Evolutionary conservation across 2,329 filamentous ascomycete genomes (phyloP).

Genomic region (Dactylellina parvicollis): DNA sequence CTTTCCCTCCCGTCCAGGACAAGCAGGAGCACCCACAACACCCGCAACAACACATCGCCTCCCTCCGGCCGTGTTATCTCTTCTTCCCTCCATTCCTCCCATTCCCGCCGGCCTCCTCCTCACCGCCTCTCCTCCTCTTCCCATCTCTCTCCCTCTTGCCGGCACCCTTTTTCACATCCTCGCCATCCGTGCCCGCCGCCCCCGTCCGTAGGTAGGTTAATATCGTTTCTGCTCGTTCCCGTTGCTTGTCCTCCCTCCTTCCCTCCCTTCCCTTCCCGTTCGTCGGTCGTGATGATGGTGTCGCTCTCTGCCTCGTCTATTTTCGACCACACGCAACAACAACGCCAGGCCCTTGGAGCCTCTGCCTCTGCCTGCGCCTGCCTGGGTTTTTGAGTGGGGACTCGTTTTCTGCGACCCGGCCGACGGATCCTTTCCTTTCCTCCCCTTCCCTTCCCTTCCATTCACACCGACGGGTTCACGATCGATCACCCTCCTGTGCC

Average conservation of each 20-base stretch:
- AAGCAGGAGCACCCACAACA: constrained; percentile 50
- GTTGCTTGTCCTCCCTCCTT: constrained; percentile 1
- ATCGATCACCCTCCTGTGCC: constrained; percentile 17
- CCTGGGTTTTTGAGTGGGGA: constrained; percentile 26
- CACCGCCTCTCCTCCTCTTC: constrained; percentile 5
- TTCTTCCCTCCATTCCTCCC: constrained; percentile 36
- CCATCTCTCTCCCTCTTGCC: neutral
- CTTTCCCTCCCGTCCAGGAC: neutral
- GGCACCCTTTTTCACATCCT: too few species aligned
- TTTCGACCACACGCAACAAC: constrained; percentile 6
- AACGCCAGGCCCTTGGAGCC: constrained; percentile 1
- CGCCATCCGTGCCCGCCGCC: neutral
- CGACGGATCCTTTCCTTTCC: constrained; percentile 19
- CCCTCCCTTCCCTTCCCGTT: neutral
- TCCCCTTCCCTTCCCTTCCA: constrained; percentile 1
- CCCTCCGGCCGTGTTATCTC: too few species aligned
- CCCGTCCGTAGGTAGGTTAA: neutral
- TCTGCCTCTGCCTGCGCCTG: neutral
- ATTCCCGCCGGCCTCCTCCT: constrained; percentile 34
- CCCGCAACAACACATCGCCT: constrained; percentile 38
- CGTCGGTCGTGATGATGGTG: neutral
- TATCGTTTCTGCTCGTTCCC: too few species aligned
- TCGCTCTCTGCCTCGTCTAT: constrained; percentile 4
- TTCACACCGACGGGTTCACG: neutral
- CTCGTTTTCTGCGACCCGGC: constrained; percentile 9